Evolutionary conservation across 2,329 filamentous ascomycete genomes (phyloP), one percentile per base, ranked within the genome.

Genomic region (Cercospora sp.): DNA sequence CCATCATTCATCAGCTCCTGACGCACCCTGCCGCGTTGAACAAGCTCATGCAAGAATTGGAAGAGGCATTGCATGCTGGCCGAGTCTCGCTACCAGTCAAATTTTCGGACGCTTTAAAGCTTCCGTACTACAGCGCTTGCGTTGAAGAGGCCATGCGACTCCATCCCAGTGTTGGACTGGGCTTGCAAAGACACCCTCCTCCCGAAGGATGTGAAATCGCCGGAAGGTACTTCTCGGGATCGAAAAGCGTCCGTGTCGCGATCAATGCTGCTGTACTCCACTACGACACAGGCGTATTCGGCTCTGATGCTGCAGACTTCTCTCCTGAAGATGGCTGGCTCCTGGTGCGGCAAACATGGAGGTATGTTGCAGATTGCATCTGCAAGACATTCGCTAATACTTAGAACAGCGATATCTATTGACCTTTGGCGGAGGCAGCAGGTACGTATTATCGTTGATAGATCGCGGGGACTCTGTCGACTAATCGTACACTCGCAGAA

Each of bases 1-100:
- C 58, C 31, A 60, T 60, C 28, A 23, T 60, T 8, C 42, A 60
- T 40, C 26, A 60, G 31, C 28, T 60, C 7, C 20, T 60, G 58
- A 60, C 36, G 16, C 36, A 40, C 36, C 36, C 36, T 40, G 36
- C 36, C 36, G 36, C 36, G 36, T 40, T 40, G 36, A 40, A 40
- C 36, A 40, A 40, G 36, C 36, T 40, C 36, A 40, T 40, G 36
- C 36, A 40, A 40, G 36, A 40, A 40, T n/a, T 40, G 36, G 36
- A 40, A 40, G 36, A 40, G 36, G 36, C 36, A 40, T 40, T 40
- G 36, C 36, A 40, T 40, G 36, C 36, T 40, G 42, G 42, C n/a
- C 20, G 5, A 2, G 12, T 48, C 18, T 48, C 42, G 42, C n/a
- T 48, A 12, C 42, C 18, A 20, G 42, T 48, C 42, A 48, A 48